Evolutionary conservation across 495 filamentous ascomycete genomes (phyloP), one percentile per base, ranked within the genome.

Genomic region (Aspergillus cavernicola): DNA sequence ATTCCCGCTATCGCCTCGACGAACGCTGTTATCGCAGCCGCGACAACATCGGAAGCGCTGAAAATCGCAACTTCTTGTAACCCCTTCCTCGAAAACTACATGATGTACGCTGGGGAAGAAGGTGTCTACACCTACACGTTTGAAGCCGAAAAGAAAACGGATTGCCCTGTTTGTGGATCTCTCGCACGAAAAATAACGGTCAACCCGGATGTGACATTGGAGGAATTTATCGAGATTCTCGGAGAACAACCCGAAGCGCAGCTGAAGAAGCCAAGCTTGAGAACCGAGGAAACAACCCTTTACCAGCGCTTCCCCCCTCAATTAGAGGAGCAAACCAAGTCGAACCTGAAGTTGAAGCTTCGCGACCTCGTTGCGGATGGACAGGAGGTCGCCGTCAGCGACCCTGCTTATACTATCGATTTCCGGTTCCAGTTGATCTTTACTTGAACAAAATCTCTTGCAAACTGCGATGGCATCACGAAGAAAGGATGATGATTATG

Each of bases 31-130:
- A 88, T 99, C 56, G 95, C 95, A 3, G 95, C 92, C 3, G 84
- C 85, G 33, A 97, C 92, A 62, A 97, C 93, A 61, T 97, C 96
- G 42, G 95, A 99, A 71, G 92, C 92, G 9, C 79, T 97, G 70
- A 99, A 99, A 73, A 90, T 99, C 57, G 85, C 85, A 22, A 95
- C 90, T 33, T 80, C 75, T 38, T 82, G 81, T 50, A 92, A 92
- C 40, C 89, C 93, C 0, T 85, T 80, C 52, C 80, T 97, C 1
- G 83, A 88, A 57, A 99, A 95, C 65, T 99, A 99, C 68, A 97
- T 97, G 92, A 95, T 96, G 89, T 99, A 97, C 70, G 95, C 85
- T 24, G 95, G 95, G 32, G 89, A 99, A 65, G 92, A 93, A 60
- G 80, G 87, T 56, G 82, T 97, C 45, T 99, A 97, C 74, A 99